These are phyloP conservation scores for Venturia nashicola DNA, from an alignment of 2,329 filamentous ascomycete genomes.

Conservation along the genomic window DNA sequence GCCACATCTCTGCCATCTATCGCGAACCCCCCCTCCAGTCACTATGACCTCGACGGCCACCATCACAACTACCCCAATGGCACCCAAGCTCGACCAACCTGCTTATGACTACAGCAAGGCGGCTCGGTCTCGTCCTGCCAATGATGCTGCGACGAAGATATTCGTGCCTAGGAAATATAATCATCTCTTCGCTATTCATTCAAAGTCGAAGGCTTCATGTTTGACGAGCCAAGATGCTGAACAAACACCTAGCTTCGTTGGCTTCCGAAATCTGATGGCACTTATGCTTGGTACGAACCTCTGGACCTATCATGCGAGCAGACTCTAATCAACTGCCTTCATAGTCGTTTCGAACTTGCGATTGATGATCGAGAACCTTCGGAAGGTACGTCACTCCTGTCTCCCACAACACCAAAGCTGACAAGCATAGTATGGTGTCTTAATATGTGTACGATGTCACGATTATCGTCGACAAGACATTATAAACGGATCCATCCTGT, in stretches of 20 bases:
- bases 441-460: constrained; percentile 85
- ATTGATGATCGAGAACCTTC: constrained; percentile 91
- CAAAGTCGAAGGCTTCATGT: constrained; percentile 58
- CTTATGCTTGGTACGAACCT: constrained; percentile 62
- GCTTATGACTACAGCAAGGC: neutral
- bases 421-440: constrained; percentile 65
- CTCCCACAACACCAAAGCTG: neutral
- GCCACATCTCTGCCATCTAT: too few species aligned
- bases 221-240: constrained; percentile 67
- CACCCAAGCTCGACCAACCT: neutral
- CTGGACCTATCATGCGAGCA: neutral
- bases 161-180: constrained; percentile 53
- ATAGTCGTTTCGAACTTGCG: constrained; percentile 84
- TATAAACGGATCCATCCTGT: constrained; percentile 62
- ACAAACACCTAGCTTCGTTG: constrained; percentile 69
- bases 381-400: constrained; percentile 51
- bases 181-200: constrained; percentile 82
- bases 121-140: neutral
- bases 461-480: constrained; percentile 74
- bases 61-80: neutral
- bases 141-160: neutral
- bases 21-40: too few species aligned
- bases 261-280: constrained; percentile 93
- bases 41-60: neutral
- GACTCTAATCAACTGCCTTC: constrained; percentile 10